Evolutionary conservation across 352 stramenopile species (phyloP).

Genomic region (Pythium phragmitis): DNA sequence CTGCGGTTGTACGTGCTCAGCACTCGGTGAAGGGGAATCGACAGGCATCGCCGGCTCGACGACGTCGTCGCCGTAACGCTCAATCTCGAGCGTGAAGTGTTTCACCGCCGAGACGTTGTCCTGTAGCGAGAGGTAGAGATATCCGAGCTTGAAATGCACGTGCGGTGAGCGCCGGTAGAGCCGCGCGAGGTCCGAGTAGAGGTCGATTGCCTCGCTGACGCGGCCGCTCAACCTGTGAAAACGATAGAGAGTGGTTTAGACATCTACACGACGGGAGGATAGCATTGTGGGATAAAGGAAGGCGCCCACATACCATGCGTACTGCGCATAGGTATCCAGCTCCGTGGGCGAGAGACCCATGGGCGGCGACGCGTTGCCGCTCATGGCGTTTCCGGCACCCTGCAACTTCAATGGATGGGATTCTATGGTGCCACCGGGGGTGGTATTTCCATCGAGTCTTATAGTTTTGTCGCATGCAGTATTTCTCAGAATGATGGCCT

Average conservation of each 20-base stretch:
- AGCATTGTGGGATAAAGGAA: neutral
- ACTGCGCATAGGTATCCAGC: constrained; percentile 50
- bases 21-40: neutral
- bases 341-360: constrained; percentile 27
- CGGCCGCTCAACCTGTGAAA: constrained; percentile 38
- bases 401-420: constrained; percentile 21
- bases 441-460: neutral
- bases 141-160: constrained; percentile 61
- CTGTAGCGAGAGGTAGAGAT: constrained; percentile 37
- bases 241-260: neutral
- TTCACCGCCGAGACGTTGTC: constrained; percentile 33
- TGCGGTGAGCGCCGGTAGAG: constrained; percentile 40
- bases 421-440: neutral
- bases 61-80: constrained; percentile 24
- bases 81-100: constrained; percentile 47
- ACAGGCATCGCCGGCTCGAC: neutral
- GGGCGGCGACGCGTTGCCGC: constrained; percentile 16
- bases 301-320: constrained; percentile 35
- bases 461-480: constrained; percentile 9
- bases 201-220: constrained; percentile 44
- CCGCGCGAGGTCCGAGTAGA: constrained; percentile 43
- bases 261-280: neutral
- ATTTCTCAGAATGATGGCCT: constrained; percentile 18
- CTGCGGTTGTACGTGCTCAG: neutral
- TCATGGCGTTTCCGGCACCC: constrained; percentile 4